Evolutionary conservation across 352 stramenopile species (phyloP).

Genomic region (Phytopythium helicoides): DNA sequence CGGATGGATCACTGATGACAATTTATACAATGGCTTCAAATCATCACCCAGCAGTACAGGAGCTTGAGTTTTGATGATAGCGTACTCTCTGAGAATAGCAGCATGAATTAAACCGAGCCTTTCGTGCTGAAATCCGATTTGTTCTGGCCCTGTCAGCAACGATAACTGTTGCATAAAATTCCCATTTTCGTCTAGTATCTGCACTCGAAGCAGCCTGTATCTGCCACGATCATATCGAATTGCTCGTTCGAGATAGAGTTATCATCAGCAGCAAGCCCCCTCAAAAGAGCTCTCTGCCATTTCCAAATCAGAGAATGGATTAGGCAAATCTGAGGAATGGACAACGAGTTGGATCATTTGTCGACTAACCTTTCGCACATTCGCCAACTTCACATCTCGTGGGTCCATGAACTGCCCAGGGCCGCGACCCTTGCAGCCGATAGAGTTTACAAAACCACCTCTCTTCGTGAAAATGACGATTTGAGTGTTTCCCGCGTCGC

Average conservation of each 20-base stretch:
- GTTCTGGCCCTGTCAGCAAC: slow-evolving; percentile 35
- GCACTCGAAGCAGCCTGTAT: slow-evolving; percentile 67
- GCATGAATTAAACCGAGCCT: slow-evolving; percentile 25
- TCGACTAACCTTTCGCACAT: slow-evolving; percentile 54
- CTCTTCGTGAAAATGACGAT: slow-evolving; percentile 57
- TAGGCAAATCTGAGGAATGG: too few species aligned
- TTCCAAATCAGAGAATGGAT: background rate
- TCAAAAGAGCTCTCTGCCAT: slow-evolving; percentile 38
- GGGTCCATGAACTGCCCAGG: slow-evolving; percentile 43
- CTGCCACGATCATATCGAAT: slow-evolving; percentile 66
- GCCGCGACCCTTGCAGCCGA: slow-evolving; percentile 37
- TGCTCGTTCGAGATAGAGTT: slow-evolving; percentile 53
- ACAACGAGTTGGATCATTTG: too few species aligned
- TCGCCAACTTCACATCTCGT: slow-evolving; percentile 50
- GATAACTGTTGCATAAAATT: slow-evolving; percentile 51
- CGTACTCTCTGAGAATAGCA: slow-evolving; percentile 28
- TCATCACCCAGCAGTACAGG: slow-evolving; percentile 24
- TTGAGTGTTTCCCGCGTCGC: slow-evolving; percentile 49
- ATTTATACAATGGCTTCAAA: slow-evolving; percentile 26
- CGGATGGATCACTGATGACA: slow-evolving; percentile 47
- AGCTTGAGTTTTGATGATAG: slow-evolving; percentile 12
- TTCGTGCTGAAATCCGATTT: slow-evolving; percentile 39
- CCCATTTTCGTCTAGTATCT: slow-evolving; percentile 63
- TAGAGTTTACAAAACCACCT: slow-evolving; percentile 41
- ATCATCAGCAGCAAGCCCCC: slow-evolving; percentile 30